Evolutionary conservation across 495 filamentous ascomycete species (phyloP).

Genomic region (Tuber brumale): DNA sequence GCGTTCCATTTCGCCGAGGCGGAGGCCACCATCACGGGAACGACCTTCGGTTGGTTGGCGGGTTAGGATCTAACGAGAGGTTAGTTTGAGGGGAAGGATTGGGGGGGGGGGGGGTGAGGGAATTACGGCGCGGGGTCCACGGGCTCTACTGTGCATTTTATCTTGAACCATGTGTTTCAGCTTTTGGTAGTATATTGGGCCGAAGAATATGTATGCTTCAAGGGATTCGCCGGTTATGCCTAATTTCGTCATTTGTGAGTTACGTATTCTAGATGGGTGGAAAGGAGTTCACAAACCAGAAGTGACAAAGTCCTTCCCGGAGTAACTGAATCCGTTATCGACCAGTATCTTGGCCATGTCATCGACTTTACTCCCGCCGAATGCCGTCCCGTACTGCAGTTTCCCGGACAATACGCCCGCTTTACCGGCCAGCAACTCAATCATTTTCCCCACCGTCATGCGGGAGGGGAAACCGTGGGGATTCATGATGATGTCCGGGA

Average conservation of each 20-base stretch:
- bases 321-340: conserved; percentile 84
- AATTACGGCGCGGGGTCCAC: conserved; percentile 66
- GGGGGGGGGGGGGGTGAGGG: background rate
- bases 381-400: conserved; percentile 86
- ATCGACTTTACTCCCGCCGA: conserved; percentile 85
- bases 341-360: conserved; percentile 81
- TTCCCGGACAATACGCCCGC: conserved; percentile 77
- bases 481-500: conserved; percentile 99
- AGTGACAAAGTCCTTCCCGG: conserved; percentile 93
- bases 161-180: conserved; percentile 99
- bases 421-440: conserved; percentile 92
- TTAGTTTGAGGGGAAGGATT: background rate
- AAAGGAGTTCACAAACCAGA: conserved; percentile 49
- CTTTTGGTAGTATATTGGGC: conserved; percentile 98
- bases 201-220: conserved; percentile 95
- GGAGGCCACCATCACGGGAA: conserved; percentile 81
- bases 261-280: background rate
- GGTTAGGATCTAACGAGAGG: conserved; percentile 57
- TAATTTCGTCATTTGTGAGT: background rate
- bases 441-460: conserved; percentile 98
- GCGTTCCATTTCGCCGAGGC: conserved; percentile 97
- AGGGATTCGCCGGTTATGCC: conserved; percentile 83
- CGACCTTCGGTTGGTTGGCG: conserved; percentile 96
- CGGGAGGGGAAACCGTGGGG: conserved; percentile 98
- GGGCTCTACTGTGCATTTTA: conserved; percentile 95